Evolutionary conservation across 1,284 basidiomycete species (phyloP).

Genomic region (Ustilago loliicola): DNA sequence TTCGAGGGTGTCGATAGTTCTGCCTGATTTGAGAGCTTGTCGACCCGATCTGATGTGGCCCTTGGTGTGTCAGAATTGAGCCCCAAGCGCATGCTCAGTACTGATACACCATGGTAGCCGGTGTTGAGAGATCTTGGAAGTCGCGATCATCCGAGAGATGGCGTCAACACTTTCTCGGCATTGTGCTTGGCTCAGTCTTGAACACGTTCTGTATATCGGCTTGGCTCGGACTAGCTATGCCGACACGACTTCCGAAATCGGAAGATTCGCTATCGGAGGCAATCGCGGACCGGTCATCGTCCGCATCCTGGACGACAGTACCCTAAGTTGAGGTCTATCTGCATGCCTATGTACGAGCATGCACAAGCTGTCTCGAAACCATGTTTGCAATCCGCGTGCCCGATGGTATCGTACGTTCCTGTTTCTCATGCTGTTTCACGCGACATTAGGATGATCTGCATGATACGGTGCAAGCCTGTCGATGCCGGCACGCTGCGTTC

Average conservation of each 20-base stretch:
- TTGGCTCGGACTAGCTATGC: not conserved
- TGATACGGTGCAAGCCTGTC: not conserved
- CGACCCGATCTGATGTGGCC: not conserved
- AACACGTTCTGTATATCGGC: not conserved
- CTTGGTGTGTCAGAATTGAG: not conserved
- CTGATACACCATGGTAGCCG: too few relatives aligned
- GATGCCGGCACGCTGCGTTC: not conserved
- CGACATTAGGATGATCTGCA: not conserved
- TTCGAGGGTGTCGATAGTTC: not conserved
- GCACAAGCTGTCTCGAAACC: not conserved
- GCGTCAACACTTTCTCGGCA: not conserved
- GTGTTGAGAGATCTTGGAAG: not conserved
- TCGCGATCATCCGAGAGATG: not conserved
- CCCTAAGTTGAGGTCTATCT: not conserved
- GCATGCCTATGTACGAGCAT: not conserved
- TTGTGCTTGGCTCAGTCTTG: not conserved
- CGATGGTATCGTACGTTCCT: slow-evolving; percentile 3
- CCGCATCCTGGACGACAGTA: not conserved
- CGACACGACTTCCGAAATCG: not conserved
- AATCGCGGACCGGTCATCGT: not conserved
- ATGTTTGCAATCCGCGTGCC: not conserved
- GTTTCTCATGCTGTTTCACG: slow-evolving; percentile 5
- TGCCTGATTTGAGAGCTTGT: slow-evolving; percentile 2
- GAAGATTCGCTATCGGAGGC: not conserved
- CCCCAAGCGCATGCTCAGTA: too few relatives aligned